Conservation (phyloP, 1,284 basidiomycete genomes). For the Coniophora puteana region DNA sequence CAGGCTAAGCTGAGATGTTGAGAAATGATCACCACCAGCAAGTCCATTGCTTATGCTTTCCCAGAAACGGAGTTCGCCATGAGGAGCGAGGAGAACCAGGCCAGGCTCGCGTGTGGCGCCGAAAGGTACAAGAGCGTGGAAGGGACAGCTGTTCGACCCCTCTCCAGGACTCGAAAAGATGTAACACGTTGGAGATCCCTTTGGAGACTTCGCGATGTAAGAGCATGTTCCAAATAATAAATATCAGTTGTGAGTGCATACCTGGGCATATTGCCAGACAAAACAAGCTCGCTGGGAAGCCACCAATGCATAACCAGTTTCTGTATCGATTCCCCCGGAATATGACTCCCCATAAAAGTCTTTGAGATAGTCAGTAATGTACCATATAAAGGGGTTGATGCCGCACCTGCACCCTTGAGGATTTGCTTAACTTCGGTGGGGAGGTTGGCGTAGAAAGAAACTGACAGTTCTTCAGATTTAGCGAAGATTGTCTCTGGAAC, state of each 20-base stretch:
- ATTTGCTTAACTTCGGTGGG: conserved; percentile 73
- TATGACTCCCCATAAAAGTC: conserved; percentile 68
- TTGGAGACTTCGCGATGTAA: conserved; percentile 43
- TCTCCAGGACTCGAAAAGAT: conserved; percentile 79
- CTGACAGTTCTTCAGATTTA: conserved; percentile 66
- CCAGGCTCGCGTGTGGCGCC: conserved; percentile 72
- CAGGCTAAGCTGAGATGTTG: conserved; percentile 48
- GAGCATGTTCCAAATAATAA: conserved; percentile 4
- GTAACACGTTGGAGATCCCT: conserved; percentile 72
- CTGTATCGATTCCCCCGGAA: conserved; percentile 64
- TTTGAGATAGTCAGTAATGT: conserved; percentile 23
- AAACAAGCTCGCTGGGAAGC: conserved; percentile 72
- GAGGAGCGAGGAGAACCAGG: conserved; percentile 62
- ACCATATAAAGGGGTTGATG: conserved; percentile 1
- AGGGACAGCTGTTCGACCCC: too few relatives aligned
- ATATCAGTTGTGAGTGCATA: neutral
- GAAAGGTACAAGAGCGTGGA: conserved; percentile 68
- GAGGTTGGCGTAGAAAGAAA: conserved; percentile 65
- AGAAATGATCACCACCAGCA: conserved; percentile 73
- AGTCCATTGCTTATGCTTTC: conserved; percentile 77
- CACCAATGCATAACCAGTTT: conserved; percentile 71
- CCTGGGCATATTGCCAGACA: conserved; percentile 72
- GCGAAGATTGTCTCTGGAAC: conserved; percentile 60
- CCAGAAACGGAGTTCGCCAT: conserved; percentile 73
- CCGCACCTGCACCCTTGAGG: conserved; percentile 62